Base-by-base conservation (phyloP, 1,139 yeast genomes). In the Geotrichum klebahnii region DNA sequence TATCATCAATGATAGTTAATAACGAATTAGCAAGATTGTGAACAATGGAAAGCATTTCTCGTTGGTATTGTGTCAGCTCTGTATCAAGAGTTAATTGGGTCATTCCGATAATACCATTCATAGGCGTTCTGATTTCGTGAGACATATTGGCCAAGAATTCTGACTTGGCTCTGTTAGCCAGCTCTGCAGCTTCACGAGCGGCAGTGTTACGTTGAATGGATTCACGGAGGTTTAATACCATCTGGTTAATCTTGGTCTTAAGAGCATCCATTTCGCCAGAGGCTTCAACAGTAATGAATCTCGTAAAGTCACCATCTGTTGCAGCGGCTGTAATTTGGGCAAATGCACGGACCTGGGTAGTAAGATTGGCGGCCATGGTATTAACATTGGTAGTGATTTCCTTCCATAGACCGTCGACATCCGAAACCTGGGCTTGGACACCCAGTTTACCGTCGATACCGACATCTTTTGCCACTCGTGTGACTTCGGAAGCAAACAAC, bases 321-420 rank as follows among this genome's bases (percentile, higher is more conserved):
- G 95, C 96, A 34, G 95, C 94, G 24, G 94, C 95, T 0, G 96
- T 87, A 61, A 87, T 87, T 65, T 86, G 95, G 38, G 95, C 95
- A 71, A 87, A 87, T 0, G 95, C 96, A 70, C 95, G 80, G 62
- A 87, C 95, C 71, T 87, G 96, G 1, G 95, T 83, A 0, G 96
- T 87, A 65, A 87, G 78, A 65, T 87, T 87, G 22, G 92, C 82
- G 49, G 96, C 95, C 96, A 87, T 87, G 26, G 94, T 86, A 65
- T 87, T 87, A 58, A 87, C 96, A 68, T 87, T 87, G n/a, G 94
- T 84, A 31, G 95, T 87, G 62, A 87, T 87, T 64, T 86, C 95
- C 63, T 84, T 86, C 96, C 96, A 87, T 54, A 86, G 72, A 3
- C 96, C 96, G 68, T 86, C 95, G 29, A 87, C 95, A 70, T 87